A percentile compares a stretch with the other conserved stretches of the same genome.
Conservation (phyloP, 2,329 filamentous ascomycete genomes). For the Emmonsiellopsis sp. region DNA sequence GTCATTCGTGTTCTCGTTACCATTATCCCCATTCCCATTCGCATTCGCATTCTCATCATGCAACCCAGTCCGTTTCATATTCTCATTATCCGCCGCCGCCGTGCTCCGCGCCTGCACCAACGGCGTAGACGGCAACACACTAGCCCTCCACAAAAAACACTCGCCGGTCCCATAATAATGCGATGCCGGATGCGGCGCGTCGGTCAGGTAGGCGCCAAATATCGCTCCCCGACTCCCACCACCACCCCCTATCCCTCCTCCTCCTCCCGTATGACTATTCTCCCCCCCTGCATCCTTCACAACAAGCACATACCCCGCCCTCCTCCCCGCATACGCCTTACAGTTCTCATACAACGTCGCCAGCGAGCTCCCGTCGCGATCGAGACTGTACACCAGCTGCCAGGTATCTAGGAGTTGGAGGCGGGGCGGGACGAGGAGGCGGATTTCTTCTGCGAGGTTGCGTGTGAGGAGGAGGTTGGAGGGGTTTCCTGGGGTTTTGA, state of each 20-base stretch:
- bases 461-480: slow-evolving; percentile 57
- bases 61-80: not conserved
- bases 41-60: not conserved
- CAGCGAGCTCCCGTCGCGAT: slow-evolving; percentile 82
- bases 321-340: slow-evolving; percentile 52
- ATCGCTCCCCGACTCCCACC: slow-evolving; percentile 35
- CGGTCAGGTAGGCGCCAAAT: slow-evolving; percentile 91
- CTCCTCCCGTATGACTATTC: slow-evolving; percentile 5
- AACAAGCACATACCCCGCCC: slow-evolving; percentile 84
- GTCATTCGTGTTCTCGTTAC: slow-evolving; percentile 14
- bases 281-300: slow-evolving; percentile 55
- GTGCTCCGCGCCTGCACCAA: slow-evolving; percentile 15
- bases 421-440: slow-evolving; percentile 75
- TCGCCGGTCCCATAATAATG: slow-evolving; percentile 95
- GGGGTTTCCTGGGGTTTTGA: slow-evolving; percentile 51
- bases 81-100: slow-evolving; percentile 2
- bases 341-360: slow-evolving; percentile 77
- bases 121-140: slow-evolving; percentile 48
- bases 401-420: slow-evolving; percentile 82
- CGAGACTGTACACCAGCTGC: slow-evolving; percentile 78
- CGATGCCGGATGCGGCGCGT: slow-evolving; percentile 67
- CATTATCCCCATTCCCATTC: not conserved
- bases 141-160: slow-evolving; percentile 83
- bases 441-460: slow-evolving; percentile 82
- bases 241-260: not conserved